Evolutionary conservation across 805 yeast species (phyloP).

Genomic region (Blastobotrys robertii): DNA sequence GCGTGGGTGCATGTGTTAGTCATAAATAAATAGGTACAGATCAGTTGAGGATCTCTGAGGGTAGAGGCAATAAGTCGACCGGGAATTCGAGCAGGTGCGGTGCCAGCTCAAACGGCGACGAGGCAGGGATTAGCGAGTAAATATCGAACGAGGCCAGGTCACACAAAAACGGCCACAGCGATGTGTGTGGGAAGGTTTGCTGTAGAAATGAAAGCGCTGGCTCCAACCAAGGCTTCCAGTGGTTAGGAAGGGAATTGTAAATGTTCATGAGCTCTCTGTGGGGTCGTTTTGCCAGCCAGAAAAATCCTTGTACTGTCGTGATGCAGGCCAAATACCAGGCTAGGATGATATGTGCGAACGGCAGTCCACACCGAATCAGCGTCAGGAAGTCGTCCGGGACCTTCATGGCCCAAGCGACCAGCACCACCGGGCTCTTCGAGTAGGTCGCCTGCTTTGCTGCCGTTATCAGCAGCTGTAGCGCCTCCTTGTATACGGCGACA

Average conservation of each 20-base stretch:
- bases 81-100: no score
- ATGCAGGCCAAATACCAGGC: slow-evolving; percentile 10
- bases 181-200: no score
- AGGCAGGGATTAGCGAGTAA: neutral
- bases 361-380: slow-evolving; percentile 7
- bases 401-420: slow-evolving; percentile 11
- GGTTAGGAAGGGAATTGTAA: neutral
- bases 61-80: no score
- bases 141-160: no score
- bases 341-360: slow-evolving; percentile 9
- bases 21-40: no score
- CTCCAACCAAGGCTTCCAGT: neutral
- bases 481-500: no score
- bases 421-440: neutral
- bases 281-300: slow-evolving; percentile 13
- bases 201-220: no score
- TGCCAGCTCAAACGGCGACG: neutral
- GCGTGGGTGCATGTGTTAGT: no score
- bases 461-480: no score
- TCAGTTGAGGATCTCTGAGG: no score
- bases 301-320: slow-evolving; percentile 5
- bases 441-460: no score
- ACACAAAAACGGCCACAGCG: no score
- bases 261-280: slow-evolving; percentile 5
- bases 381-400: slow-evolving; percentile 9